These are phyloP conservation scores for Sindora glabra DNA, from an alignment of 306 rosid species.

Conservation along the genomic window DNA sequence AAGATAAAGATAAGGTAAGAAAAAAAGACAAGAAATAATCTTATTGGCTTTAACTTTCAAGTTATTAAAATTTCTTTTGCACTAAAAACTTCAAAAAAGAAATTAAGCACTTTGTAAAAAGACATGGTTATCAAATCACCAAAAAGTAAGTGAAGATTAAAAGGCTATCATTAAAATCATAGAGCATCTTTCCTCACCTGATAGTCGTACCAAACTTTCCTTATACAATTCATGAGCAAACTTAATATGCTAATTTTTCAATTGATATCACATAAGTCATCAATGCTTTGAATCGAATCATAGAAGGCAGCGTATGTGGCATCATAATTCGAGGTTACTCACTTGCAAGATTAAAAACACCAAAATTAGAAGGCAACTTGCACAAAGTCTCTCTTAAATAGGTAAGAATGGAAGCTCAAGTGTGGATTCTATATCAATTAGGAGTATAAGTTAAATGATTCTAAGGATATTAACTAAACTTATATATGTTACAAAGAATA, in stretches of 20 bases:
- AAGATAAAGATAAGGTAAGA: no score
- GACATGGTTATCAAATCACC: no score
- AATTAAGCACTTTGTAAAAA: neutral
- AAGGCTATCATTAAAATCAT: neutral
- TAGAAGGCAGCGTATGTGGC: slow-evolving; percentile 1
- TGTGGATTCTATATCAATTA: neutral
- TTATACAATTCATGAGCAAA: no score
- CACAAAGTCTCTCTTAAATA: neutral
- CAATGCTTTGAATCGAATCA: slow-evolving; percentile 13
- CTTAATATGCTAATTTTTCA: neutral
- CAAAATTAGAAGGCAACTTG: neutral
- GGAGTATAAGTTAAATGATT: neutral
- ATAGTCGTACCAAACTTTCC: no score
- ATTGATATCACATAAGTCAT: slow-evolving; percentile 26
- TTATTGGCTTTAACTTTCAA: no score
- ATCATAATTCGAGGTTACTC: slow-evolving; percentile 16
- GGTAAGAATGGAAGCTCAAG: neutral
- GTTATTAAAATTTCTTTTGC: no score
- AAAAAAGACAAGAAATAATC: no score
- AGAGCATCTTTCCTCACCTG: neutral
- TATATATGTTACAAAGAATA: no score
- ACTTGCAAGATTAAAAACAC: slow-evolving; percentile 17
- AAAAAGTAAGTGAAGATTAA: neutral
- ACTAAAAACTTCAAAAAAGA: no score
- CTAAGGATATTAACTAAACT: no score